These are phyloP conservation scores for Rhododendron ferrugineum DNA, from an alignment of 148 eudicot genomes.

Conservation along the genomic window DNA sequence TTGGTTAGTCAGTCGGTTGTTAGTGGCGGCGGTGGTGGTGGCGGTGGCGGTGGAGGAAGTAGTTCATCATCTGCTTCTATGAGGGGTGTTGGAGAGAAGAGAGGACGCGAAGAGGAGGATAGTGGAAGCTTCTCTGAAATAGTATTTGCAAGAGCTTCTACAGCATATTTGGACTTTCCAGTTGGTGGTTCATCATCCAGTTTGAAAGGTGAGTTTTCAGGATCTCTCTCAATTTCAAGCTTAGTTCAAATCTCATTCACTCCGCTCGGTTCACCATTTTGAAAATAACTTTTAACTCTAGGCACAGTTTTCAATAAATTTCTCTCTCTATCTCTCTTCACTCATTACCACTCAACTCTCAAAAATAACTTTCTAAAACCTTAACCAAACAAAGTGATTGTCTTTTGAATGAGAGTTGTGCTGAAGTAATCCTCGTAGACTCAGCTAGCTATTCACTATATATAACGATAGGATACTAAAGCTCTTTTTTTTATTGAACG, in stretches of 20 bases:
- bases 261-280: no score
- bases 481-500: no score
- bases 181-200: neutral
- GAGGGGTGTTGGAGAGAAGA: slow-evolving; percentile 19
- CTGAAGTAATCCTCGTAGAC: neutral
- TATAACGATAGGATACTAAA: no score
- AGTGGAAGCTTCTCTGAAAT: neutral
- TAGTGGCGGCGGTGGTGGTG: neutral
- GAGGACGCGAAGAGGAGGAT: slow-evolving; percentile 17
- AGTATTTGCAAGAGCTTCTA: neutral
- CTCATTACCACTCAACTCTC: no score
- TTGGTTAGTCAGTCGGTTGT: neutral
- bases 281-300: no score
- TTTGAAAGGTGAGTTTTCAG: neutral
- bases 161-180: neutral
- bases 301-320: no score
- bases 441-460: neutral
- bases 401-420: neutral
- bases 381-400: no score
- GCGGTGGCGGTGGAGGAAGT: neutral
- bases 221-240: neutral
- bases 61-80: slow-evolving; percentile 8
- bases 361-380: no score
- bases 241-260: no score
- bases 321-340: no score